Evolutionary conservation across 257 asterid genomes (phyloP).

Genomic region (Gentiana macrophylla): DNA sequence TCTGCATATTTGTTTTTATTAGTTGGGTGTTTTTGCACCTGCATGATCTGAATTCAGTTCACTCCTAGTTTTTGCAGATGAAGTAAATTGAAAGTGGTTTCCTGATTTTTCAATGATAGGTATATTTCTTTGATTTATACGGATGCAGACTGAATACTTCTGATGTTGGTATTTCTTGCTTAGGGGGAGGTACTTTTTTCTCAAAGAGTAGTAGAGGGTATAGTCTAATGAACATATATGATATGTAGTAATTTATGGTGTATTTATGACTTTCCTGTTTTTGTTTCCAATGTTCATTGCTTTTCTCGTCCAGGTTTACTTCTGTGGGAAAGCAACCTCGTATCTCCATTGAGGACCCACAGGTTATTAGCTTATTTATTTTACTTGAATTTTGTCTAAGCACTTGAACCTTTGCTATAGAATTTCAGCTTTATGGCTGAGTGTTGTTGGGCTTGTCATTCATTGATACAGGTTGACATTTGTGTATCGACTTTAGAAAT

Average conservation of each 20-base stretch:
- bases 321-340: slow-evolving; percentile 45
- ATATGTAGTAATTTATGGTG: neutral
- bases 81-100: neutral
- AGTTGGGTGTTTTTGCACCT: no score
- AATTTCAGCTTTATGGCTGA: no score
- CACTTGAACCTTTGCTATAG: no score
- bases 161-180: slow-evolving; percentile 92
- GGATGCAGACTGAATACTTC: slow-evolving; percentile 76
- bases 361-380: slow-evolving; percentile 32
- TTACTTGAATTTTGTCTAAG: neutral
- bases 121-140: slow-evolving; percentile 74
- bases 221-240: slow-evolving; percentile 8
- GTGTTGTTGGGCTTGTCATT: no score
- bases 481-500: no score
- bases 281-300: slow-evolving; percentile 3
- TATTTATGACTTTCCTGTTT: slow-evolving; percentile 4
- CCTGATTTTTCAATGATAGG: slow-evolving; percentile 37
- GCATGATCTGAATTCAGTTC: neutral
- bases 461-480: no score
- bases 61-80: neutral
- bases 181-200: slow-evolving; percentile 61
- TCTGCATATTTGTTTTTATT: no score
- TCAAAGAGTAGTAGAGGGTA: slow-evolving; percentile 64
- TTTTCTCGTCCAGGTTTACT: slow-evolving; percentile 44
- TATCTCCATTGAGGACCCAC: slow-evolving; percentile 90